Conservation (phyloP, 2,329 filamentous ascomycete species). For the Colletotrichum musicola region DNA sequence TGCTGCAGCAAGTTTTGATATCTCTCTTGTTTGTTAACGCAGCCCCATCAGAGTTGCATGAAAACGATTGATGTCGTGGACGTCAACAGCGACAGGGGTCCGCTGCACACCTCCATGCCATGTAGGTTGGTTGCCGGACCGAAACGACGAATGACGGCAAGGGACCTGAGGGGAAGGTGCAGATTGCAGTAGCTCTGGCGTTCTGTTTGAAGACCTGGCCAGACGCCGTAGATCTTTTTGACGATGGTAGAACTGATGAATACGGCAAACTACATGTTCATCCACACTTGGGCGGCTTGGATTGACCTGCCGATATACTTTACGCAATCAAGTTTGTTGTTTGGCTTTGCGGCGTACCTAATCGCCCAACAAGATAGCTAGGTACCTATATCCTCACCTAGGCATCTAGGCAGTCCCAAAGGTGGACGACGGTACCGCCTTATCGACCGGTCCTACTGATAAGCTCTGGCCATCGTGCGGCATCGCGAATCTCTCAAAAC, state of each 20-base stretch:
- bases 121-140: constrained; percentile 9
- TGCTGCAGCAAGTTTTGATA: neutral
- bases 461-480: neutral
- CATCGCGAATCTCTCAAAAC: too few species aligned
- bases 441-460: neutral
- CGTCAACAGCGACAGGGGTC: constrained; percentile 15
- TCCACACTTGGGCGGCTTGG: constrained; percentile 16
- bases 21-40: neutral
- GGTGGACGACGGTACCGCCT: neutral
- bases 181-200: constrained; percentile 4
- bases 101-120: neutral
- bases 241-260: neutral
- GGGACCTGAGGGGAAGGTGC: neutral
- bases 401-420: too few species aligned
- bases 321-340: neutral
- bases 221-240: neutral
- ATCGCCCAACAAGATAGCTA: neutral
- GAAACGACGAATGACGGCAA: constrained; percentile 23
- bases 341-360: neutral
- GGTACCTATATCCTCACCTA: neutral
- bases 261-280: constrained; percentile 27
- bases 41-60: neutral
- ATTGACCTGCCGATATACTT: constrained; percentile 12
- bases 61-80: constrained; percentile 7
- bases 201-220: constrained; percentile 14